Base-by-base conservation (phyloP, 768 basidiomycete species). In the Trametes maxima region DNA sequence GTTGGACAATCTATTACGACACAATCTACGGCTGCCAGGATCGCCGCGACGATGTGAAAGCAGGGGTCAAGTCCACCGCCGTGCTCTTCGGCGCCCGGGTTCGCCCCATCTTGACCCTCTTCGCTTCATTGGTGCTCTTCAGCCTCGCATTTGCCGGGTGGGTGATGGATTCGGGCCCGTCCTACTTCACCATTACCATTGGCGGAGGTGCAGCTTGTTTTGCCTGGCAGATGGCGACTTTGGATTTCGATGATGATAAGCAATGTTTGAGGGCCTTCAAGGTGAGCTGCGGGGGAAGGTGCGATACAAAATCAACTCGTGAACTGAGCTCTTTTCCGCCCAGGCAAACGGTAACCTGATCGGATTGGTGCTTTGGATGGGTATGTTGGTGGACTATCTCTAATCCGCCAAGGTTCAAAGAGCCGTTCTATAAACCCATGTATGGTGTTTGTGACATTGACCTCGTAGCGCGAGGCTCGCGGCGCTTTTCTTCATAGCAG, bases 21-120 rank as follows among this genome's bases (percentile, higher is more conserved):
- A 87, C 87, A 3, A 85, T 88, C 57, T 93, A 93, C 69, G 90
- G 87, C 11, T 90, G 87, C 70, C 83, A 91, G 76, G 90, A 93
- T 69, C 86, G 88, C 54, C 73, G 79, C 58, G 90, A 91, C 73
- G 90, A 93, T 68, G 73, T 86, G 44, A 82, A 83, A 56, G 85
- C 84, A 59, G 87, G 87, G 19, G 85, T 91, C 22, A 84, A 85
- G 61, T 91, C 88, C 5, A 92, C 88, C 13, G 90, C 90, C 0
- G 81, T 92, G 44, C 79, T 89, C 17, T 89, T 89, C 67, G 87
- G 85, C n/a, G 73, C 78, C 6, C 80, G 82, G 70, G 84, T 88
- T 28, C 78, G 82, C 6, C 80, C 82, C 0, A 77, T 90, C 65
- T 79, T 89, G 35, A 71, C 83, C 11, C 60, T 72, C 35, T 86